Evolutionary conservation across 1,284 basidiomycete species (phyloP).

Genomic region (Leccinum variabile): DNA sequence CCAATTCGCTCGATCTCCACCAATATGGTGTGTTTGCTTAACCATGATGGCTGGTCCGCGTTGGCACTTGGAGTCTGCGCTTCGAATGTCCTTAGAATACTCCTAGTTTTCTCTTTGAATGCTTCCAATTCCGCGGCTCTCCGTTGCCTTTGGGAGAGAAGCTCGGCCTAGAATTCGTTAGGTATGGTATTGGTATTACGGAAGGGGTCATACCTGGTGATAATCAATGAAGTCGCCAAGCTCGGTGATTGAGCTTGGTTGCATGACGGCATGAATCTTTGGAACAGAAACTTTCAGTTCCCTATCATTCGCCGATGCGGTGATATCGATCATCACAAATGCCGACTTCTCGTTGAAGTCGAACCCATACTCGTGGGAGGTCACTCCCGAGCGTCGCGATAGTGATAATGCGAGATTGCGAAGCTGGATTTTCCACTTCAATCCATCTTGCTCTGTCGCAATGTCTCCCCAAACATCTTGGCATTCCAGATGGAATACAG

Average conservation of each 20-base stretch:
- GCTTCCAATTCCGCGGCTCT: slow-evolving; percentile 74
- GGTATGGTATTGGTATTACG: background rate
- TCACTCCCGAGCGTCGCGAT: slow-evolving; percentile 50
- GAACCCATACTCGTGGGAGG: slow-evolving; percentile 40
- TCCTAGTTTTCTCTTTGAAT: slow-evolving; percentile 79
- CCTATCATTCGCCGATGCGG: slow-evolving; percentile 36
- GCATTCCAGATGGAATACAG: slow-evolving; percentile 73
- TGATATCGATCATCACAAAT: slow-evolving; percentile 78
- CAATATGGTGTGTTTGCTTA: slow-evolving; percentile 64
- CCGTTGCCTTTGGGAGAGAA: slow-evolving; percentile 69
- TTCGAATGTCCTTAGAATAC: slow-evolving; percentile 73
- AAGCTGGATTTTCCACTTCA: slow-evolving; percentile 63
- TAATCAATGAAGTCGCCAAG: slow-evolving; percentile 86
- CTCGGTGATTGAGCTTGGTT: slow-evolving; percentile 86
- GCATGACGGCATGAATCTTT: slow-evolving; percentile 88
- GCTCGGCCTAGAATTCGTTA: slow-evolving; percentile 56
- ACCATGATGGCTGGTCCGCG: slow-evolving; percentile 52
- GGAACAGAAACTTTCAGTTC: slow-evolving; percentile 57
- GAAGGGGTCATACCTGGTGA: slow-evolving; percentile 55
- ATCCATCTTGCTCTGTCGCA: slow-evolving; percentile 41
- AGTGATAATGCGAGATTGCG: slow-evolving; percentile 73
- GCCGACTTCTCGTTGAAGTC: slow-evolving; percentile 71
- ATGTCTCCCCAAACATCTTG: slow-evolving; percentile 66
- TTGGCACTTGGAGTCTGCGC: slow-evolving; percentile 48
- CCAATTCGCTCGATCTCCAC: slow-evolving; percentile 73